phyloP scores from a whole-genome alignment of 1,139 yeast species.

The Yamadazyma siamensis region DNA sequence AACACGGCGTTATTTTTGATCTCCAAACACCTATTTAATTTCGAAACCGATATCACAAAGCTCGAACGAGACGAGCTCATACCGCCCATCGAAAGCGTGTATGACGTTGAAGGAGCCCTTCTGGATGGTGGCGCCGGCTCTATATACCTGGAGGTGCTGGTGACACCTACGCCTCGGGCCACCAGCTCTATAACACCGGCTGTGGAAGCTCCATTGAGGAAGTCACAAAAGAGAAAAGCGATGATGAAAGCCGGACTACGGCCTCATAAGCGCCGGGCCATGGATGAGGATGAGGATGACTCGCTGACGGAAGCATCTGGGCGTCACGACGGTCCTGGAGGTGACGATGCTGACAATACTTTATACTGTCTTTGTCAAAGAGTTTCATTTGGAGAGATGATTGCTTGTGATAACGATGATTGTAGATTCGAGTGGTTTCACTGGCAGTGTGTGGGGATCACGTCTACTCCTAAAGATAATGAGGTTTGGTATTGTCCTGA shows the following conservation, averaged over 20 bases:
- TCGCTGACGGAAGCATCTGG: constrained; percentile 6
- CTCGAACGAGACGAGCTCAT: constrained; percentile 78
- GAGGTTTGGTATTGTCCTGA: constrained; percentile 72
- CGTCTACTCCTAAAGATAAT: constrained; percentile 64
- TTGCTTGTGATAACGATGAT: constrained; percentile 82
- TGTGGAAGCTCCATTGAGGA: constrained; percentile 17
- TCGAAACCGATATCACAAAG: constrained; percentile 73
- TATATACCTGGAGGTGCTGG: constrained; percentile 18
- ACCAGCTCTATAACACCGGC: constrained; percentile 20
- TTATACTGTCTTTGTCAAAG: constrained; percentile 81
- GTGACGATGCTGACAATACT: constrained; percentile 63
- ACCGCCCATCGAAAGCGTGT: constrained; percentile 47
- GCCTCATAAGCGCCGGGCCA: constrained; percentile 24
- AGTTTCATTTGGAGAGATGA: constrained; percentile 87
- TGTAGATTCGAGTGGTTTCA: constrained; percentile 90
- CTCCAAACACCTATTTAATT: constrained; percentile 66
- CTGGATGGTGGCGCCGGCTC: constrained; percentile 17
- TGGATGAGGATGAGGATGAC: constrained; percentile 15
- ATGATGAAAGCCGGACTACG: constrained; percentile 20
- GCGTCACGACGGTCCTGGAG: constrained; percentile 21
- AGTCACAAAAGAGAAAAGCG: constrained; percentile 26
- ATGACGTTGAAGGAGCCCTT: constrained; percentile 16
- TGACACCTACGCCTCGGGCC: constrained; percentile 26
- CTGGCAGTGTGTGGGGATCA: constrained; percentile 78
- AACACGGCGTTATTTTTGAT: constrained; percentile 79